These are phyloP conservation scores for Stylosanthes scabra DNA, from an alignment of 331 rosid species.

Conservation along the genomic window DNA sequence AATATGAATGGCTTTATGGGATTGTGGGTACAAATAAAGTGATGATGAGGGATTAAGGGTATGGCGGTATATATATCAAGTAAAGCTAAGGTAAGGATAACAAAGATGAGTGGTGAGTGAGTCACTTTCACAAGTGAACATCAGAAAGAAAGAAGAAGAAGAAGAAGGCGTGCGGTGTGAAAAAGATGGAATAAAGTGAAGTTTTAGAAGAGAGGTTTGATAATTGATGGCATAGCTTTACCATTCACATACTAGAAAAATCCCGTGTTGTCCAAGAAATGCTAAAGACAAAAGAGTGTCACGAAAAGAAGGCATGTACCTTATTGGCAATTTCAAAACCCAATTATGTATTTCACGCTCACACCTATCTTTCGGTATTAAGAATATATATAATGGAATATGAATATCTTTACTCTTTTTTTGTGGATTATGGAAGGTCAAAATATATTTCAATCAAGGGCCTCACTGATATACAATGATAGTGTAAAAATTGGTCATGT, in stretches of 20 bases:
- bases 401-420: background rate
- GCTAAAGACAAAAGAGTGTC: conserved; percentile 13
- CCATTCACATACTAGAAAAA: conserved; percentile 33
- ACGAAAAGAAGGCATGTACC: conserved; percentile 39
- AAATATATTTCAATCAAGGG: conserved; percentile 9
- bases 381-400: background rate
- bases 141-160: background rate
- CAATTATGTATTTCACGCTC: conserved; percentile 14
- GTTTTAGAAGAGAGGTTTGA: conserved; percentile 44
- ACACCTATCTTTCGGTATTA: conserved; percentile 37
- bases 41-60: conserved; percentile 38
- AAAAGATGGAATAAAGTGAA: conserved; percentile 70
- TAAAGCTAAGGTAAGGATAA: conserved; percentile 40
- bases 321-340: conserved; percentile 41
- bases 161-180: conserved; percentile 68
- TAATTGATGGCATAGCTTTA: conserved; percentile 50
- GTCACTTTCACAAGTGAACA: conserved; percentile 45
- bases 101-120: conserved; percentile 18
- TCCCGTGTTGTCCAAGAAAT: conserved; percentile 75
- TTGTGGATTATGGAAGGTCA: too few species aligned
- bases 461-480: background rate
- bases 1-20: background rate
- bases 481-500: too few species aligned
- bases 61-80: conserved; percentile 3
- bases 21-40: conserved; percentile 16